These are phyloP conservation scores for Thecaphora thlaspeos DNA, from an alignment of 1,284 basidiomycete genomes.

Conservation along the genomic window DNA sequence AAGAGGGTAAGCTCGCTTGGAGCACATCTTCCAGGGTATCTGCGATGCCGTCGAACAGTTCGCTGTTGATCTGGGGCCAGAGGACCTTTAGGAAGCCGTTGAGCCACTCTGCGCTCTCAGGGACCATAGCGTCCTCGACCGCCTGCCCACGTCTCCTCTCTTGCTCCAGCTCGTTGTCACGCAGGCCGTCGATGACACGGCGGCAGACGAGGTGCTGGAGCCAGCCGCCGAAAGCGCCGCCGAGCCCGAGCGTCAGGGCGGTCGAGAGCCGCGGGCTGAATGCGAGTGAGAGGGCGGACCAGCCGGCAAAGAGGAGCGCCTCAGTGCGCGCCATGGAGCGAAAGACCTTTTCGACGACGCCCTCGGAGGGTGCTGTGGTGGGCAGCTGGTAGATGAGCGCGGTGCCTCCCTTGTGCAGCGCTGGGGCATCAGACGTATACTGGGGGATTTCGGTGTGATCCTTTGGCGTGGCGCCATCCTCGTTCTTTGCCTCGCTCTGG, in stretches of 20 bases:
- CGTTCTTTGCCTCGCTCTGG: neutral
- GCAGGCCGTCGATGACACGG: neutral
- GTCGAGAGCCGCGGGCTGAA: neutral
- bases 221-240: neutral
- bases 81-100: constrained; percentile 30
- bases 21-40: constrained; percentile 42
- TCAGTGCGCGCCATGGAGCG: neutral
- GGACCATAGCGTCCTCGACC: constrained; percentile 5
- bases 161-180: constrained; percentile 4
- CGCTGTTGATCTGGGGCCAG: constrained; percentile 38
- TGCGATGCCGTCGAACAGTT: constrained; percentile 25
- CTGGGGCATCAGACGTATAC: neutral
- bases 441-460: neutral
- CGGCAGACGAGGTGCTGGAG: neutral
- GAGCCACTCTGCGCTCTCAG: constrained; percentile 42
- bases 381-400: neutral
- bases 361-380: neutral
- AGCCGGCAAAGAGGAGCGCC: neutral
- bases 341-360: neutral
- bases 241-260: neutral
- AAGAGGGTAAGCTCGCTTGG: constrained; percentile 34
- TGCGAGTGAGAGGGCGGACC: neutral
- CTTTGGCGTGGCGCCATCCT: neutral
- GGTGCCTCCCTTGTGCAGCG: neutral
- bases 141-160: constrained; percentile 1